Evolutionary conservation across 2,329 filamentous ascomycete genomes (phyloP).

Genomic region (Cephalotrichum gorgonifer): DNA sequence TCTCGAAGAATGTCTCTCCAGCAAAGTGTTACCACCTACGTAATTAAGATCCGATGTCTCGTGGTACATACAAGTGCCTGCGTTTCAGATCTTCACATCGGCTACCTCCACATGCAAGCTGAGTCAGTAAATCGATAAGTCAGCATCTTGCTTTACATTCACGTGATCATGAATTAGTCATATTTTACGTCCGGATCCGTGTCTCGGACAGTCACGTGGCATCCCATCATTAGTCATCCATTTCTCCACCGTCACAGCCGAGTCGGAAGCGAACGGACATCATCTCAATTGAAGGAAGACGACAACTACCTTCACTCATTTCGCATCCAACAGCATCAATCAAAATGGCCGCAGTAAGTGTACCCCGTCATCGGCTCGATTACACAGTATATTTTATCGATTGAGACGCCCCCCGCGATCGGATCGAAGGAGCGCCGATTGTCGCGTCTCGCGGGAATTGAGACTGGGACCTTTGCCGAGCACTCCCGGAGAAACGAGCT

Average conservation of each 20-base stretch:
- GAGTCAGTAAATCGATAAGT: too few species aligned
- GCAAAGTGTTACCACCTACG: too few species aligned
- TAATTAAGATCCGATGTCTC: too few species aligned
- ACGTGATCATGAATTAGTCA: too few species aligned
- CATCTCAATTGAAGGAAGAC: conserved; percentile 5
- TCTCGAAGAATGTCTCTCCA: too few species aligned
- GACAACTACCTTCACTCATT: conserved; percentile 5
- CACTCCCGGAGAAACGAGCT: background rate
- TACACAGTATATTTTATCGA: background rate
- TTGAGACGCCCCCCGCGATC: background rate
- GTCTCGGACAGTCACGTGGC: background rate
- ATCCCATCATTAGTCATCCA: conserved; percentile 1
- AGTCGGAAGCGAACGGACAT: conserved; percentile 3
- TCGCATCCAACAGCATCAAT: conserved; percentile 3
- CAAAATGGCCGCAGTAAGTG: conserved; percentile 7
- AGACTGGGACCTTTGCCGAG: background rate
- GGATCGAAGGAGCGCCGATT: background rate
- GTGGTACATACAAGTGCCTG: too few species aligned
- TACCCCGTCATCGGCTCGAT: background rate
- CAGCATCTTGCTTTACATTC: background rate
- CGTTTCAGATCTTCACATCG: too few species aligned
- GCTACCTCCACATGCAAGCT: too few species aligned
- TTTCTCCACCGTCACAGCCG: conserved; percentile 1
- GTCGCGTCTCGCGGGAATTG: conserved; percentile 1
- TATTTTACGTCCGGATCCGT: too few species aligned